These are phyloP conservation scores for Lyophyllum atratum DNA, from an alignment of 768 basidiomycete species.

Conservation along the genomic window DNA sequence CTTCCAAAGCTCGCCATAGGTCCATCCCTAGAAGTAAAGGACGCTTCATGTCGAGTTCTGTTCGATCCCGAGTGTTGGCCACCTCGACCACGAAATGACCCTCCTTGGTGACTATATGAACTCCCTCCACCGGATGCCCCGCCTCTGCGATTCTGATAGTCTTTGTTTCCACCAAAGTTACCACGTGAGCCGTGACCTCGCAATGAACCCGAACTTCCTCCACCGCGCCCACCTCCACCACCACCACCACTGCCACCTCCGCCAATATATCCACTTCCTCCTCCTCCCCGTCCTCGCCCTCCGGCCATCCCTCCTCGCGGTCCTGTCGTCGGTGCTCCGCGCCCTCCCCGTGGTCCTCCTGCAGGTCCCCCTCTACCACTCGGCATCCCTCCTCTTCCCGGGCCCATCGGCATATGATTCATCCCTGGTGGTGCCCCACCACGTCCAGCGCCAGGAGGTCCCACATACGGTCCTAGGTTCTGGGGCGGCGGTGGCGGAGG, in stretches of 20 bases:
- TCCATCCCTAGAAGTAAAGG: conserved; percentile 54
- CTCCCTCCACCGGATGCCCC: conserved; percentile 55
- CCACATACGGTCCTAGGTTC: conserved; percentile 37
- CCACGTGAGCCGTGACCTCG: conserved; percentile 68
- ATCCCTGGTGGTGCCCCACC: conserved; percentile 40
- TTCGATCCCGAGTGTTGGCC: conserved; percentile 50
- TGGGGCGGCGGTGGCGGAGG: conserved; percentile 49
- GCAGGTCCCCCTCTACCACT: conserved; percentile 41
- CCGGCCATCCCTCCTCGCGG: conserved; percentile 51
- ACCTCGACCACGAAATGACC: conserved; percentile 60
- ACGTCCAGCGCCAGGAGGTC: conserved; percentile 37
- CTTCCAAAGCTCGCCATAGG: conserved; percentile 42
- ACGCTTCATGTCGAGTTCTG: conserved; percentile 44
- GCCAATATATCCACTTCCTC: conserved; percentile 35
- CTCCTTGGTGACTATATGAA: conserved; percentile 41
- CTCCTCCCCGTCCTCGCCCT: conserved; percentile 42
- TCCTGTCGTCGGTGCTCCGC: conserved; percentile 35
- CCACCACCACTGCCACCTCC: conserved; percentile 36
- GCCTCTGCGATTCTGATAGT: conserved; percentile 67
- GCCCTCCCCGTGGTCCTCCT: conserved; percentile 46
- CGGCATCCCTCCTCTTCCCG: conserved; percentile 26
- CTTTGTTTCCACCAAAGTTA: conserved; percentile 63
- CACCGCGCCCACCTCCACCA: conserved; percentile 44
- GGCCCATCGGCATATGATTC: conserved; percentile 33
- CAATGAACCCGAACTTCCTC: conserved; percentile 48